Base-by-base conservation (phyloP, 176 grass and related monocot genomes). In the Carex pumila region DNA sequence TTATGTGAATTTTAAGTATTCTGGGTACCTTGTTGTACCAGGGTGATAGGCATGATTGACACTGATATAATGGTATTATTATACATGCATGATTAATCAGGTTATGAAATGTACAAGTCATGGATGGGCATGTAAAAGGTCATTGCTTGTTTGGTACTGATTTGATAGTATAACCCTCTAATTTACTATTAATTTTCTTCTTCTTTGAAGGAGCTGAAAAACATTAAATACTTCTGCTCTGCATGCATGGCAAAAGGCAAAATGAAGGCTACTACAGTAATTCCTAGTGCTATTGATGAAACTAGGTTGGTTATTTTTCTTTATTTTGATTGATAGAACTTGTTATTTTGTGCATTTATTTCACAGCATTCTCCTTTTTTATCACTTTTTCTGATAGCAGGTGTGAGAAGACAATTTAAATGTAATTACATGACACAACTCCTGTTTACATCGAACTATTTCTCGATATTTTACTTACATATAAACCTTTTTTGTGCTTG, bases 211-310 rank as follows among this genome's bases (percentile, higher is more conserved):
- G 93, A 95, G 85, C 88, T 95, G 45, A 92, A 90, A 89, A 91
- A 85, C 77, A 78, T 87, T 1, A 90, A 95, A 18, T 99, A 99
- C 65, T 99, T 95, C 85, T 98, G 92, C 80, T 92, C 92, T 0
- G 92, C 92, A 74, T 98, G 95, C 83, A 94, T 90, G 73, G 85
- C 95, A 84, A 93, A 87, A 71, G 79, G 19, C 13, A 93, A 91
- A 62, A 81, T 12, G 71, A 50, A 50, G 57, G 56, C 34, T 11
- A 56, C 25, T 72, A 70, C 84, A 61, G 73, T 66, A 73, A 83
- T 81, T 62, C 65, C 8, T 41, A 69, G 32, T 39, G 2, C 66
- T 69, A 15, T 65, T 87, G 67, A 81, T 29, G 88, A 69, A 70
- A 86, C 89, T 83, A 71, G 87, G 89, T 93, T 85, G 76, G 86